Evolutionary conservation across 805 yeast species (phyloP).

Genomic region (Yarrowia sp.): DNA sequence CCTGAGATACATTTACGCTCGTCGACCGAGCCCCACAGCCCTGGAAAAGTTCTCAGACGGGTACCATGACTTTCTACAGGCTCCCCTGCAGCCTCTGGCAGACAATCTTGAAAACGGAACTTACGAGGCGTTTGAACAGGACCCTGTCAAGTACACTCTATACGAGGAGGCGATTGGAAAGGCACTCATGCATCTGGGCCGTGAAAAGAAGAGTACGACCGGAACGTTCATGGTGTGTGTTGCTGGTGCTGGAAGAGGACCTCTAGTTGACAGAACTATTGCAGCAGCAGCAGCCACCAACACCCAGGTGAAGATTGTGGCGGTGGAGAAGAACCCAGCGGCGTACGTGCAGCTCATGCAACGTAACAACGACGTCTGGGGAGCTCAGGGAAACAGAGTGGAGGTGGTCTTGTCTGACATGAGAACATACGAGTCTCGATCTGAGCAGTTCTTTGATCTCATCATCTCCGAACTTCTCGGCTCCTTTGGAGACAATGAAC

Average conservation of each 20-base stretch:
- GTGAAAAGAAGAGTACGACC: not conserved
- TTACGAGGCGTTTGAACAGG: slow-evolving; percentile 76
- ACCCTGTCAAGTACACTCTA: slow-evolving; percentile 67
- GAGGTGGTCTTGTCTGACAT: slow-evolving; percentile 65
- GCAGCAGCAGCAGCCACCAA: slow-evolving; percentile 51
- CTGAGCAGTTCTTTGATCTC: slow-evolving; percentile 55
- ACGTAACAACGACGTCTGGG: slow-evolving; percentile 63
- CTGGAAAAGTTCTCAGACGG: slow-evolving; percentile 50
- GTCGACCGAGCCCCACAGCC: slow-evolving; percentile 46
- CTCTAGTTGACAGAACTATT: slow-evolving; percentile 65
- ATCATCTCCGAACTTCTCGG: slow-evolving; percentile 85
- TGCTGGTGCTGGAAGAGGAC: slow-evolving; percentile 91
- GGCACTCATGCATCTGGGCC: slow-evolving; percentile 1
- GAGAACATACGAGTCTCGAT: slow-evolving; percentile 56
- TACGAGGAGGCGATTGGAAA: slow-evolving; percentile 73
- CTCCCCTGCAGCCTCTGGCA: slow-evolving; percentile 77
- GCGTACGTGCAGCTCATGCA: slow-evolving; percentile 60
- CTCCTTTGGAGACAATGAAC: slow-evolving; percentile 91
- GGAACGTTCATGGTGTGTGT: slow-evolving; percentile 55
- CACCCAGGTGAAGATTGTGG: slow-evolving; percentile 53
- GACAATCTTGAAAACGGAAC: slow-evolving; percentile 63
- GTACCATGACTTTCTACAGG: slow-evolving; percentile 57
- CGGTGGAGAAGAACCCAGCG: slow-evolving; percentile 75
- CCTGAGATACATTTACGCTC: slow-evolving; percentile 44
- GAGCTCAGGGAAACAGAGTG: slow-evolving; percentile 51